Evolutionary conservation across 1,139 yeast genomes (phyloP), one percentile per base, ranked within the genome.

Genomic region (Blastobotrys apis): DNA sequence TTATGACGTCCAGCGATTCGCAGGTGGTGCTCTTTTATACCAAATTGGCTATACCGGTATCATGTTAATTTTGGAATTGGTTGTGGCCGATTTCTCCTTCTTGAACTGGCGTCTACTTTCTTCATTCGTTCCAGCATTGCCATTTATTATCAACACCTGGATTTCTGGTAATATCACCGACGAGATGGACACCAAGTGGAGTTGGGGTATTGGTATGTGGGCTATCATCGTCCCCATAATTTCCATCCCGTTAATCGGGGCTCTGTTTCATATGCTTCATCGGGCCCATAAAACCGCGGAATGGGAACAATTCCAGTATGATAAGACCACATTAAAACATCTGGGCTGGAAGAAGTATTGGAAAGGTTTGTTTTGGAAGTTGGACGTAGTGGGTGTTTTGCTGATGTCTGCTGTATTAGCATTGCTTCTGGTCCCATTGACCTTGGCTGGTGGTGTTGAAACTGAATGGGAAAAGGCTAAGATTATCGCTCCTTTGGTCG

Each of bases 201-300:
- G 76, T 31, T 83, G 81, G 78, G 81, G 81, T 55, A 79, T 82
- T 54, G 90, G 83, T 33, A 81, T 83, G 75, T 84, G 85, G 85
- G 88, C 88, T 1, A 80, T 81, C 57, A 80, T 84, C 49, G 73
- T 80, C 67, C 90, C 92, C 22, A 68, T 81, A 27, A 60, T 77
- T 4, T 70, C 81, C 54, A 47, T 83, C 19, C 92, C 92, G 21
- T 64, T 84, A 46, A 54, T 80, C 23, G 49, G 51, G 9, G 74
- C 81, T 54, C 67, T 80, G 55, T 32, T 71, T 9, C 83, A 81
- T 60, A 80, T 81, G 83, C 60, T 71, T 49, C 61, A 61, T 41
- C 58, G 66, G 45, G 90, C 86, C n/a, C 58, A 71, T 33, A 71
- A 66, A 44, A 71, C 74, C 13, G 72, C 71, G 5, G 81, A 76